phyloP scores from a whole-genome alignment of 1,139 yeast species.

The Debaryomycetaceae sp. region DNA sequence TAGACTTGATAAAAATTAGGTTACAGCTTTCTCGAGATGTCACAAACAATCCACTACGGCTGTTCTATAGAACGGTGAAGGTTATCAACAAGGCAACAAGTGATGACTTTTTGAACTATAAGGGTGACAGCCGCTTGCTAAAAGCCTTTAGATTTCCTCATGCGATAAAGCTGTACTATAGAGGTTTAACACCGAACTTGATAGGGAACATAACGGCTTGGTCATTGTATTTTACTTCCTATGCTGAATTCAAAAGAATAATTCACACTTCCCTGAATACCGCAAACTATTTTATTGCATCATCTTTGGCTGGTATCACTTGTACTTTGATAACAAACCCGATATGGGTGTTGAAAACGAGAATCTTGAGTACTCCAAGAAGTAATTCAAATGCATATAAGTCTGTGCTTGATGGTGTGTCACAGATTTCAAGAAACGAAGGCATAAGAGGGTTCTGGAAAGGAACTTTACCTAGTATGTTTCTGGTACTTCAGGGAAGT shows the following conservation, averaged over 20 bases:
- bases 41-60: constrained; percentile 7
- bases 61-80: constrained; percentile 14
- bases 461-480: constrained; percentile 76
- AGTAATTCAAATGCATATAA: constrained; percentile 49
- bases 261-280: constrained; percentile 18
- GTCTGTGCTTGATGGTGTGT: constrained; percentile 55
- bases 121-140: constrained; percentile 2
- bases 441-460: constrained; percentile 75
- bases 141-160: constrained; percentile 4
- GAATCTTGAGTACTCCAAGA: constrained; percentile 65
- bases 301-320: constrained; percentile 61
- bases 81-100: constrained; percentile 15
- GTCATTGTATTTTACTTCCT: constrained; percentile 80
- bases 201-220: constrained; percentile 85
- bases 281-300: constrained; percentile 32
- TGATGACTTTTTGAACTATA: constrained; percentile 3
- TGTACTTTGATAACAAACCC: constrained; percentile 86
- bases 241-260: constrained; percentile 52
- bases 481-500: constrained; percentile 87
- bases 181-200: constrained; percentile 80
- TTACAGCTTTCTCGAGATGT: constrained; percentile 47
- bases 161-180: constrained; percentile 37
- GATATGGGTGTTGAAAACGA: constrained; percentile 86
- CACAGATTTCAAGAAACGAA: constrained; percentile 50
- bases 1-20: constrained; percentile 80